phyloP scores from a whole-genome alignment of 2,329 filamentous ascomycete species.

The Verticillium klebahnii region DNA sequence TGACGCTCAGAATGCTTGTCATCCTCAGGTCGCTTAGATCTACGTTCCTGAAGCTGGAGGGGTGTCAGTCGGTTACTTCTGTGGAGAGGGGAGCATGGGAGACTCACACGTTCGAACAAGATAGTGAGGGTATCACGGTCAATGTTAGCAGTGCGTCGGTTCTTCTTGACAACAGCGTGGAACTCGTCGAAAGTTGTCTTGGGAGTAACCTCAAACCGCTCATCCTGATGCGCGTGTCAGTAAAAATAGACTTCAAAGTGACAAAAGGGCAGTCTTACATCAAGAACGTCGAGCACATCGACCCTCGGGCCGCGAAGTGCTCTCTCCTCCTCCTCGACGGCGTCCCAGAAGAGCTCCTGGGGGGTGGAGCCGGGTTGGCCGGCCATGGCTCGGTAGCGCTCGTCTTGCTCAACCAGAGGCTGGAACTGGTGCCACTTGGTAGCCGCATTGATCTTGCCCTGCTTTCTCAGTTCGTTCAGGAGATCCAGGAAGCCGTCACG shows the following conservation, averaged over 20 bases:
- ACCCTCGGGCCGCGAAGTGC: slow-evolving; percentile 77
- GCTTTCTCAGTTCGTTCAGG: slow-evolving; percentile 66
- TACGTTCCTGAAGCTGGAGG: slow-evolving; percentile 73
- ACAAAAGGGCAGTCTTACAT: slow-evolving; percentile 53
- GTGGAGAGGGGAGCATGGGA: neutral
- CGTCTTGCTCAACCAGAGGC: slow-evolving; percentile 70
- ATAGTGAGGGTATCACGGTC: slow-evolving; percentile 72
- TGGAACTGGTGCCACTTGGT: slow-evolving; percentile 85
- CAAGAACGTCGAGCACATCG: slow-evolving; percentile 80
- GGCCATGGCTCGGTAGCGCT: slow-evolving; percentile 77
- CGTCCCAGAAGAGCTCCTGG: slow-evolving; percentile 92
- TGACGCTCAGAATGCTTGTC: slow-evolving; percentile 81
- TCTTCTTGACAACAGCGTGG: slow-evolving; percentile 72
- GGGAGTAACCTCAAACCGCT: slow-evolving; percentile 83
- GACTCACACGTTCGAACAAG: slow-evolving; percentile 74
- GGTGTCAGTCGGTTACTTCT: neutral
- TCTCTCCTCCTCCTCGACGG: slow-evolving; percentile 89
- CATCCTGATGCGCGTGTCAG: slow-evolving; percentile 59
- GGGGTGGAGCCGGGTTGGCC: slow-evolving; percentile 82
- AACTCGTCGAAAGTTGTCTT: slow-evolving; percentile 90
- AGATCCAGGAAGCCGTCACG: slow-evolving; percentile 76
- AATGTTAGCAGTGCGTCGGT: slow-evolving; percentile 84
- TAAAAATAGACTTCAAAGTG: slow-evolving; percentile 13
- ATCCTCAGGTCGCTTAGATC: slow-evolving; percentile 75
- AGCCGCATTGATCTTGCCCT: slow-evolving; percentile 81